Base-by-base conservation (phyloP, 352 stramenopile species). In the Blastocystis sp. region DNA sequence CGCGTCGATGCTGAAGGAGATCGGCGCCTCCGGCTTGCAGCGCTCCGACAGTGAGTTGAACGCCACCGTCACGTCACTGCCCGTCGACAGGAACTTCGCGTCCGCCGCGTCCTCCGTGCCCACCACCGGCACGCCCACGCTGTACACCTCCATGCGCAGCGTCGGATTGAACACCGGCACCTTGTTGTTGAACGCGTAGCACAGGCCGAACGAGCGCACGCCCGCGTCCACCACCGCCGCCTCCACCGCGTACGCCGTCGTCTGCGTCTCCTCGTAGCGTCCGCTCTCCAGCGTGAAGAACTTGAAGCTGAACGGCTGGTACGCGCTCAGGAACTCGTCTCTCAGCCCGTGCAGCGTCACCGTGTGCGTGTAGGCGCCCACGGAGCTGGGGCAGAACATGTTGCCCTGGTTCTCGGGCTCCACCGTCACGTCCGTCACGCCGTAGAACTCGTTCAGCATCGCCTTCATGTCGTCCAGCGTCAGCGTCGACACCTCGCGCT, bases 371-470 rank as follows among this genome's bases (percentile, higher is more conserved):
- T 52, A 67, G 21, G 45, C 69, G 28, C 74, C 74, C 2, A 64
- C 74, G 2, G 48, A 38, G 19, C 34, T 48, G 34, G 74, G 74
- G 48, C 74, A 84, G 74, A 84, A 84, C 23, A 34, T 84, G 10
- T 17, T 19, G 40, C 40, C 0, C 14, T 7, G 11, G 28, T 52
- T 69, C 4, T 19, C 38, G 2, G 69, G 34, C 21, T 69, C 60
- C 9, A 48, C 71, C 28, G 28, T 34, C 48, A 56, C 48, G 10
- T 21, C 23, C 45, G 23, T 70, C 38, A 84, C 74, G 2, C 74
- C 74, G 28, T 45, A 65, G 61, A 84, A 84, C 74, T 84, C 74
- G 4, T 53, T 69, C 10, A 62, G 45, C 74, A 84, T 84, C 74
- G 34, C 34, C 74, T 84, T n/a, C 52, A 84, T 28, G 2, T 41